phyloP scores from a whole-genome alignment of 495 filamentous ascomycete species.

The Aspergillus nidulans region DNA sequence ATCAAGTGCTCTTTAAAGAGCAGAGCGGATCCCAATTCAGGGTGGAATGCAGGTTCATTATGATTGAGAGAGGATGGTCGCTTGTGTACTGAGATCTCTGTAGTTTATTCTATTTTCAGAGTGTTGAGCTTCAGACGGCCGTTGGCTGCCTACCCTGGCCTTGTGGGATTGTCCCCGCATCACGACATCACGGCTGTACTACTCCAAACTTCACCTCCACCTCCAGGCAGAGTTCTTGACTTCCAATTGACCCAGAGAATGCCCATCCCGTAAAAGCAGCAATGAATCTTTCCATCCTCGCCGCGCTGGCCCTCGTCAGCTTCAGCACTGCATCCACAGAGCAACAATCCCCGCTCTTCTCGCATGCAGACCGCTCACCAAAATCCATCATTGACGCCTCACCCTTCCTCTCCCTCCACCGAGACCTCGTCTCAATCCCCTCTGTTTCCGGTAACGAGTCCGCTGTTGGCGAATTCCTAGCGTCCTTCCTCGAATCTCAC shows the following conservation, averaged over 20 bases:
- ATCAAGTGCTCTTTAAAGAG: not conserved
- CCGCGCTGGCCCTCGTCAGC: constrained; percentile 19
- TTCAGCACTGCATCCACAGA: constrained; percentile 16
- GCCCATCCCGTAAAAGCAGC: not conserved
- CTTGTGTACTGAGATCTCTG: not conserved
- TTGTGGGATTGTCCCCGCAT: constrained; percentile 3
- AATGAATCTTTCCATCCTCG: constrained; percentile 20
- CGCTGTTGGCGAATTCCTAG: constrained; percentile 63
- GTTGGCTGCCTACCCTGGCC: not conserved
- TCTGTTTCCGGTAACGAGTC: constrained; percentile 75
- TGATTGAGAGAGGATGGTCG: too few relatives aligned
- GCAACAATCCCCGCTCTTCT: constrained; percentile 3
- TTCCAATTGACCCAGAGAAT: not conserved
- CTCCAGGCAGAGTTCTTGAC: not conserved
- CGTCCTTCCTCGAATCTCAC: constrained; percentile 57
- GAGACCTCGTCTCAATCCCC: constrained; percentile 65
- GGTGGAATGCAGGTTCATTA: too few relatives aligned
- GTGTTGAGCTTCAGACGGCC: not conserved
- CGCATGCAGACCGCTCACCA: constrained; percentile 3
- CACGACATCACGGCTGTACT: not conserved
- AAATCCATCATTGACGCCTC: constrained; percentile 33
- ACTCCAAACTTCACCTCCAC: not conserved
- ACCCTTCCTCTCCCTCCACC: constrained; percentile 71
- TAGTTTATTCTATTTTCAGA: not conserved
- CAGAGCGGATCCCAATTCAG: not conserved